Base-by-base conservation (phyloP, 2,329 filamentous ascomycete species). In the Sordariomycetes sp. region DNA sequence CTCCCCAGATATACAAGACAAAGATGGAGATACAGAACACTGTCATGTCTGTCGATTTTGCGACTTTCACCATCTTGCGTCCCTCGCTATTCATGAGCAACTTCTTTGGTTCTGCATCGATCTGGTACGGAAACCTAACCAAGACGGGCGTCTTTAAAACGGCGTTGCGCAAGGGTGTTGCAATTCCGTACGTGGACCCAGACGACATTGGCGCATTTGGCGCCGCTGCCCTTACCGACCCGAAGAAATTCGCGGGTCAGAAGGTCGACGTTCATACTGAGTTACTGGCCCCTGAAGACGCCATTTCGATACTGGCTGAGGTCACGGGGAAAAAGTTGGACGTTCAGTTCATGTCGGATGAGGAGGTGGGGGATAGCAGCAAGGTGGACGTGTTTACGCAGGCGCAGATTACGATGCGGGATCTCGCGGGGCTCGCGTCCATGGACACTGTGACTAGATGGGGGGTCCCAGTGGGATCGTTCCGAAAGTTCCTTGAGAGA, bases 71-170 rank as follows among this genome's bases (percentile, higher is more conserved):
- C 0, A 70, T 80, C 24, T 62, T 81, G 1, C 74, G 76, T 1
- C 75, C 76, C 0, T 74, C 72, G 1, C 72, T 69, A 61, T 80
- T 81, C 67, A 76, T 78, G 72, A 68, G 70, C 22, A 81, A 81
- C 62, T 75, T 74, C 59, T 53, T 79, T 4, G 58, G 65, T 3
- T 76, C 76, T 2, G 65, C 72, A 12, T 69, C 72, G 1, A 56
- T 55, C 10, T 67, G 72, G 65, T 76, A 73, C 58, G 67, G 69
- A 0, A 71, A 68, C 0, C 64, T 78, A 7, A 62, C 66, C 1
- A 66, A 69, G 6, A 65, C 66, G 2, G 72, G 73, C 0, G 64
- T 68, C 24, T 74, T 73, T 60, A 64, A 64, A 0, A 71, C 69
- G 1, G 70, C 73, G 0, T 62, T 73, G 24, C 61, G 61, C 0